Conservation (phyloP, 139 green algal species). For the Klebsormidium nitens region DNA sequence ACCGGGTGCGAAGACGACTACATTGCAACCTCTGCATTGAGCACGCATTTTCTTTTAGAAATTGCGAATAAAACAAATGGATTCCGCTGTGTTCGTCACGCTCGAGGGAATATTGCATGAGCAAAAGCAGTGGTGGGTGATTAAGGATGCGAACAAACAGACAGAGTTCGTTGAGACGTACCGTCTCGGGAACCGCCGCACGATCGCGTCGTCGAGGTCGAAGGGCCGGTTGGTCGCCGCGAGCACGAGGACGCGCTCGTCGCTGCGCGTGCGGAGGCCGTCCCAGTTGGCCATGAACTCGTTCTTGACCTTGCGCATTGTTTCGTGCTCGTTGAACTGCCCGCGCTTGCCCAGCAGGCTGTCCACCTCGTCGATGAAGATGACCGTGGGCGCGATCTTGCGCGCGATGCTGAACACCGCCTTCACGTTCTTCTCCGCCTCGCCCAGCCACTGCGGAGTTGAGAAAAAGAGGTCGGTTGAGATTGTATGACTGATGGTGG, state of each 20-base stretch:
- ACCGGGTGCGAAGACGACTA: too few species aligned
- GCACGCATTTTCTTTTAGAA: too few species aligned
- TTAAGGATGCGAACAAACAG: too few species aligned
- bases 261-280: slow-evolving; percentile 51
- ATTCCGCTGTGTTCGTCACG: too few species aligned
- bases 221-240: slow-evolving; percentile 67
- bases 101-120: too few species aligned
- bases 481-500: too few species aligned
- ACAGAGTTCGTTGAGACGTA: too few species aligned
- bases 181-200: slow-evolving; percentile 46
- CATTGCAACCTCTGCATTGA: too few species aligned
- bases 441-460: slow-evolving; percentile 27
- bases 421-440: slow-evolving; percentile 49
- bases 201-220: slow-evolving; percentile 67
- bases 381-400: slow-evolving; percentile 65
- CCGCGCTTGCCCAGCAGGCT: slow-evolving; percentile 43
- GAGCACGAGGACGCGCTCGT: slow-evolving; percentile 57
- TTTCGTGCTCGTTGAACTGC: slow-evolving; percentile 56
- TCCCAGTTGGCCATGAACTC: slow-evolving; percentile 69
- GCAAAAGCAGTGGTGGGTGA: background rate
- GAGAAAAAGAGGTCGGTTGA: too few species aligned
- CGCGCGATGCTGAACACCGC: slow-evolving; percentile 60
- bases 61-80: too few species aligned
- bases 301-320: slow-evolving; percentile 67
- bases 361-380: slow-evolving; percentile 69